Conservation (phyloP, 768 basidiomycete genomes). For the Tulasnella sp. region DNA sequence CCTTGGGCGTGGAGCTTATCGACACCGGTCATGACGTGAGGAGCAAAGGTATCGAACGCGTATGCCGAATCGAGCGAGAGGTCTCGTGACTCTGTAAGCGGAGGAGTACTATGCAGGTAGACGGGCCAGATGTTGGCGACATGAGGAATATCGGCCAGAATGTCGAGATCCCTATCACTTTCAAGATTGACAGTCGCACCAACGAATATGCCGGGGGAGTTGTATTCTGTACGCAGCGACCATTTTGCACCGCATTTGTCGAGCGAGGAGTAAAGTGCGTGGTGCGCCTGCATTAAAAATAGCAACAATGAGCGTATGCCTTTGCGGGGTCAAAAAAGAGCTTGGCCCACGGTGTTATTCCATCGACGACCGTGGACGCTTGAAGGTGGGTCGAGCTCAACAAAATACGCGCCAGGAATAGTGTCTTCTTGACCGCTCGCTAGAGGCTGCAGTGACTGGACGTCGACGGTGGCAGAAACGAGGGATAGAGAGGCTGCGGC, state of each 20-base stretch:
- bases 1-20: conserved; percentile 33
- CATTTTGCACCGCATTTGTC: conserved; percentile 17
- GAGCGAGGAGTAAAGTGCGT: conserved; percentile 20
- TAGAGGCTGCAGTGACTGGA: not conserved
- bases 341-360: not conserved
- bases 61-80: not conserved
- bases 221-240: not conserved
- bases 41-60: conserved; percentile 22
- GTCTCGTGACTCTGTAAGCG: not conserved
- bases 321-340: not conserved
- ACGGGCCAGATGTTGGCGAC: conserved; percentile 29
- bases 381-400: conserved; percentile 30
- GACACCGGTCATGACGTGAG: conserved; percentile 33
- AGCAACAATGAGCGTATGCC: conserved; percentile 44
- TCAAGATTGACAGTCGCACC: conserved; percentile 13
- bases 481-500: not conserved
- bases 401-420: conserved; percentile 13
- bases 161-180: not conserved
- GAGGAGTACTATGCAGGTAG: not conserved
- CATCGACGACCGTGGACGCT: conserved; percentile 38
- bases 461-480: conserved; percentile 17
- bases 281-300: conserved; percentile 45
- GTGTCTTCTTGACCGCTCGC: no score
- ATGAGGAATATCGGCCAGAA: conserved; percentile 2
- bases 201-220: conserved; percentile 13